phyloP scores from a whole-genome alignment of 257 asterid species.

The Dorcoceras hygrometricum region DNA sequence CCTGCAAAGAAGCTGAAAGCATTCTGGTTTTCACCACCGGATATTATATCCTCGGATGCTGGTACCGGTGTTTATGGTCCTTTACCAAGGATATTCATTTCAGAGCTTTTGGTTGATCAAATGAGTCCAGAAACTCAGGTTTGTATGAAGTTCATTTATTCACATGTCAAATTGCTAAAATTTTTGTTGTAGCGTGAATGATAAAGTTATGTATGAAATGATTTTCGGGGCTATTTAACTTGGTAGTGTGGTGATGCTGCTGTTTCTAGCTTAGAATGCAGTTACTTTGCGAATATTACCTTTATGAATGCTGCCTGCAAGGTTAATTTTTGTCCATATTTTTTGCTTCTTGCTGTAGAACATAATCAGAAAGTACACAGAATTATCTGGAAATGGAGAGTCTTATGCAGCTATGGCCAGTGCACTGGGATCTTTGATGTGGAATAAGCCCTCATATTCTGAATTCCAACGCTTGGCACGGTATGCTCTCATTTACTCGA shows the following conservation, averaged over 20 bases:
- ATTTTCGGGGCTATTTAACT: too few relatives aligned
- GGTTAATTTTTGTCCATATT: slow-evolving; percentile 12
- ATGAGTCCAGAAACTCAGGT: slow-evolving; percentile 86
- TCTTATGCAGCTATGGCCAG: slow-evolving; percentile 77
- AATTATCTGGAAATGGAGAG: slow-evolving; percentile 52
- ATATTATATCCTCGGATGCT: slow-evolving; percentile 23
- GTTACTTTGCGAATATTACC: neutral
- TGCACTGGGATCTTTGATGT: slow-evolving; percentile 81
- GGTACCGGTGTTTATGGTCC: slow-evolving; percentile 73
- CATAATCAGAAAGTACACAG: slow-evolving; percentile 65
- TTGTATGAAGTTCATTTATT: slow-evolving; percentile 18
- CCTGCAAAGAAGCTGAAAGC: slow-evolving; percentile 95
- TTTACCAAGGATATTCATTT: slow-evolving; percentile 87
- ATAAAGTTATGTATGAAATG: neutral
- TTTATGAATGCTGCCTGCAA: neutral
- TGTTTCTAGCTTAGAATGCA: slow-evolving; percentile 1
- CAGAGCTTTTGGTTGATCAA: slow-evolving; percentile 93
- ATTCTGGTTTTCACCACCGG: slow-evolving; percentile 86
- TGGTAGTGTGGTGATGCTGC: neutral
- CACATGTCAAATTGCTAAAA: slow-evolving; percentile 29
- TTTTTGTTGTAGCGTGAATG: slow-evolving; percentile 19
- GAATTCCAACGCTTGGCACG: slow-evolving; percentile 78
- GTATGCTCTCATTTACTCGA: slow-evolving; percentile 30
- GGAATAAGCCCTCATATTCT: slow-evolving; percentile 75
- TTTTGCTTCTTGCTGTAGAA: slow-evolving; percentile 46